These are phyloP conservation scores for Arthromyces matolae DNA, from an alignment of 768 basidiomycete genomes.

Conservation along the genomic window DNA sequence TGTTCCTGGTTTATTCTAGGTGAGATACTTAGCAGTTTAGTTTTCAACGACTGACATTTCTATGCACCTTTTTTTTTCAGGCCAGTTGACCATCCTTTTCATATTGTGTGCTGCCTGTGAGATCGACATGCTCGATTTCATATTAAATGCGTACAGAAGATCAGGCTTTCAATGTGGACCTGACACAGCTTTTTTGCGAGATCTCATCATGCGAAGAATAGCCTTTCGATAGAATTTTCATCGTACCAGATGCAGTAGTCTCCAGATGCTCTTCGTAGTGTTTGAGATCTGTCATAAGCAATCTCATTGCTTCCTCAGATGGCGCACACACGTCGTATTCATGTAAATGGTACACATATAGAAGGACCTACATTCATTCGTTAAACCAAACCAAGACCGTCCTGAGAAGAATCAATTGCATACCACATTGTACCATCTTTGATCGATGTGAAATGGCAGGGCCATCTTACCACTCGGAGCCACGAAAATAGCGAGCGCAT, in stretches of 20 bases:
- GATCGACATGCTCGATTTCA: neutral
- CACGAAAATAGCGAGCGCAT: neutral
- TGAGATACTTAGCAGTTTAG: slow-evolving; percentile 3
- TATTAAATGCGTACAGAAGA: neutral
- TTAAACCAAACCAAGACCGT: too few species aligned
- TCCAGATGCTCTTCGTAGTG: too few species aligned
- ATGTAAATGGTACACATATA: too few species aligned
- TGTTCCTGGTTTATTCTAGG: slow-evolving; percentile 31
- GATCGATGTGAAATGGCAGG: neutral
- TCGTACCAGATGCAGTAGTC: too few species aligned
- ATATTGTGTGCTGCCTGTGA: too few species aligned
- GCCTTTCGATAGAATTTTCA: neutral
- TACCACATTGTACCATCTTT: too few species aligned
- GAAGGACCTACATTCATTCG: too few species aligned
- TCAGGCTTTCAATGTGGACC: neutral
- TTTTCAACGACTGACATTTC: too few species aligned
- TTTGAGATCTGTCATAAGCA: neutral
- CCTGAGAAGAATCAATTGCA: too few species aligned
- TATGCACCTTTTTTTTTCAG: too few species aligned
- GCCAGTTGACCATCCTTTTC: too few species aligned
- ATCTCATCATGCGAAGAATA: neutral
- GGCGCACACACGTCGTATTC: too few species aligned
- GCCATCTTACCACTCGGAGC: neutral
- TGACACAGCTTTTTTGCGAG: neutral
- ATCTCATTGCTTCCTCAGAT: neutral